Percentiles rank a stretch among this genome's conserved stretches.
Conservation (phyloP, 2,329 filamentous ascomycete species). For the Didymella arachidicola region DNA sequence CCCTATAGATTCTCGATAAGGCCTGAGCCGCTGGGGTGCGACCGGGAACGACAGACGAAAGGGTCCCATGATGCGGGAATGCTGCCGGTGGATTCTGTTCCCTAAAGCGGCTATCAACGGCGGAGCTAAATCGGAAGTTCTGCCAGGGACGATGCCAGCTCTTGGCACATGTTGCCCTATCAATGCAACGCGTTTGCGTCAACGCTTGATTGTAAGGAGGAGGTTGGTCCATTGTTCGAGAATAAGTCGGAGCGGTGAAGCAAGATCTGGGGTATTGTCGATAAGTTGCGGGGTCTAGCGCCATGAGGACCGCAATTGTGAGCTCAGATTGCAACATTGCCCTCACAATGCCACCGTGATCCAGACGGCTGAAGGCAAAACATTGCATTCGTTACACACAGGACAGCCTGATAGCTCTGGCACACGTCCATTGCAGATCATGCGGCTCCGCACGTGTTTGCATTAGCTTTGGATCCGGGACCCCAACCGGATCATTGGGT, state of each 20-base stretch:
- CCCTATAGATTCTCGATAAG: constrained; percentile 47
- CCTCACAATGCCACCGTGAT: constrained; percentile 21
- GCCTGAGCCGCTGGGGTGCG: constrained; percentile 27
- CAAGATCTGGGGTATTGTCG: constrained; percentile 21
- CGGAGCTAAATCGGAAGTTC: constrained; percentile 27
- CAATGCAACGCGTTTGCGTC: constrained; percentile 19
- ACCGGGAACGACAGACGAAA: constrained; percentile 39
- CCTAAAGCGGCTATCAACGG: constrained; percentile 45
- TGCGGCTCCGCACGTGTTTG: constrained; percentile 29
- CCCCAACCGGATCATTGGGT: constrained; percentile 37
- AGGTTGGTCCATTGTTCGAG: constrained; percentile 31
- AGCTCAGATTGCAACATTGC: constrained; percentile 26
- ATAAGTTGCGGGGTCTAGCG: constrained; percentile 29
- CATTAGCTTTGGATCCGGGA: constrained; percentile 19
- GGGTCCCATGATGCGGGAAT: constrained; percentile 26
- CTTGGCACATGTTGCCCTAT: constrained; percentile 30
- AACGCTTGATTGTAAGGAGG: constrained; percentile 30
- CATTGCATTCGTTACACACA: constrained; percentile 21
- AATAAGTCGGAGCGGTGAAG: constrained; percentile 28
- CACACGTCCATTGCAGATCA: constrained; percentile 12
- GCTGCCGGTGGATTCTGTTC: constrained; percentile 37
- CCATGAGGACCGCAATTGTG: constrained; percentile 28
- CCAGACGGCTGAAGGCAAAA: constrained; percentile 19
- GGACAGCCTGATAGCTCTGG: constrained; percentile 4
- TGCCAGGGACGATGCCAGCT: constrained; percentile 26